Conservation (phyloP, 2,329 filamentous ascomycete genomes). For the Arthrobotrys sphaeroides region DNA sequence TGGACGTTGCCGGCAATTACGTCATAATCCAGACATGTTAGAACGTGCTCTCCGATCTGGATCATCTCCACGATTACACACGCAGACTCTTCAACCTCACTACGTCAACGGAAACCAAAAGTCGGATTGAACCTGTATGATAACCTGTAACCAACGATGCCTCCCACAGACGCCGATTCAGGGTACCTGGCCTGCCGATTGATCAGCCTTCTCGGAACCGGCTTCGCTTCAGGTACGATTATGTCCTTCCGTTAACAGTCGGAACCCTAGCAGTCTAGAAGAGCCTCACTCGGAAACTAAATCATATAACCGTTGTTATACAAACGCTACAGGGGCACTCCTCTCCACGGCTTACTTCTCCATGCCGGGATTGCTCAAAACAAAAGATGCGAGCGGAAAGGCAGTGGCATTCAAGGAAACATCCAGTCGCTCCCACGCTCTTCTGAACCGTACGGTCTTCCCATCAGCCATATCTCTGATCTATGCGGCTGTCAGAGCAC, state of each 20-base stretch:
- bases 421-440: neutral
- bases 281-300: neutral
- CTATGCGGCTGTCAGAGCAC: slow-evolving; percentile 23
- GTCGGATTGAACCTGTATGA: neutral
- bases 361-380: slow-evolving; percentile 18
- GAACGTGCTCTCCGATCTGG: too few relatives aligned
- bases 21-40: neutral
- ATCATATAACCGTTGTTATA: neutral
- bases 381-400: slow-evolving; percentile 12
- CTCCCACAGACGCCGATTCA: slow-evolving; percentile 10
- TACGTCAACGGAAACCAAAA: neutral
- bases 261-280: neutral
- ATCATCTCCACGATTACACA: too few relatives aligned
- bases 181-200: slow-evolving; percentile 30
- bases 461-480: slow-evolving; percentile 26
- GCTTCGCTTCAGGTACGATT: slow-evolving; percentile 26
- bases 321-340: slow-evolving; percentile 9
- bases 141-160: neutral
- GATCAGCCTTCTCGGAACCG: slow-evolving; percentile 25
- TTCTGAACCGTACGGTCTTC: slow-evolving; percentile 23
- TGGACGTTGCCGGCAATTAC: neutral
- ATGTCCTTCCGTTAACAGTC: neutral
- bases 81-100: slow-evolving; percentile 1
- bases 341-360: slow-evolving; percentile 33
- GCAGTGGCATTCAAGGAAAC: slow-evolving; percentile 27